Conservation (phyloP, 2,329 filamentous ascomycete species). For the Aspergillus sergii region DNA sequence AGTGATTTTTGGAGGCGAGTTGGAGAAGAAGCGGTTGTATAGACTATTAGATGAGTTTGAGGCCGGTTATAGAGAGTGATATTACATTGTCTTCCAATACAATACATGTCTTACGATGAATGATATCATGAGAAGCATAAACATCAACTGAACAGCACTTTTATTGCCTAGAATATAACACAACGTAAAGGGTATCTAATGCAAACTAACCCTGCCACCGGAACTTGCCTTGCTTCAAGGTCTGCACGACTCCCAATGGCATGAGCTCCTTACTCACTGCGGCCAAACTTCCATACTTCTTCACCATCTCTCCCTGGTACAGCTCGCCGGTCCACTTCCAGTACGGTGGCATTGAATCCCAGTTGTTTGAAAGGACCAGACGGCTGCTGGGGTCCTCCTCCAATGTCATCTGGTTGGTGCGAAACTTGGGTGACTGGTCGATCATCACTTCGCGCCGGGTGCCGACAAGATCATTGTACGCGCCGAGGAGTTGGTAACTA, state of each 20-base stretch:
- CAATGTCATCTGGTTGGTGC: constrained; percentile 24
- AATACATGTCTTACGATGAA: not conserved
- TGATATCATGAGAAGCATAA: not conserved
- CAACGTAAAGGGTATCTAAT: not conserved
- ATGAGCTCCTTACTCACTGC: constrained; percentile 45
- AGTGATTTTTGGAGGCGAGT: constrained; percentile 66
- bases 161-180: not conserved
- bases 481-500: constrained; percentile 30
- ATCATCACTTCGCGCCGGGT: constrained; percentile 37
- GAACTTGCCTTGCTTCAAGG: constrained; percentile 44
- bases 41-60: constrained; percentile 27
- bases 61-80: constrained; percentile 11
- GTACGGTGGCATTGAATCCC: constrained; percentile 43
- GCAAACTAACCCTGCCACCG: constrained; percentile 43
- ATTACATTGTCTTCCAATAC: not conserved
- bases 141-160: not conserved
- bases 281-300: constrained; percentile 42
- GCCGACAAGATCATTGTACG: constrained; percentile 36
- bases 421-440: constrained; percentile 31
- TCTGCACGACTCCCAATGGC: constrained; percentile 47
- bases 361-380: constrained; percentile 28
- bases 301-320: constrained; percentile 44
- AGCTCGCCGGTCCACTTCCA: constrained; percentile 47
- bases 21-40: constrained; percentile 53
- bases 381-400: constrained; percentile 9